Conservation (phyloP, 139 green algal genomes). For the Chloropicon primus region DNA sequence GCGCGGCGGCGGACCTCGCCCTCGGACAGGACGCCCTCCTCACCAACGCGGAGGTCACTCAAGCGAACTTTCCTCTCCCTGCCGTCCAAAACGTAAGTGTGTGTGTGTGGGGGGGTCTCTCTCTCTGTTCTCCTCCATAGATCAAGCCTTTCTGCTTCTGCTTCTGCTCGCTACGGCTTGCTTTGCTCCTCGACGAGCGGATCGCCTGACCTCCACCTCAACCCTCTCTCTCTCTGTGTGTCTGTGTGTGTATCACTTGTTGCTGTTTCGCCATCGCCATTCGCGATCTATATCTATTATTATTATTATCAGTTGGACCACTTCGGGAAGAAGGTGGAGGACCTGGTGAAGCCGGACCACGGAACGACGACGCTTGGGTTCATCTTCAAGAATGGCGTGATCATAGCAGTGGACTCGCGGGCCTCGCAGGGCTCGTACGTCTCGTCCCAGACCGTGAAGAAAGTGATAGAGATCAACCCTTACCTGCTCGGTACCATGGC, state of each 20-base stretch:
- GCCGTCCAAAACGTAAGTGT: not conserved
- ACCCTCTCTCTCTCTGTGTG: no score
- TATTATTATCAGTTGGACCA: constrained; percentile 81
- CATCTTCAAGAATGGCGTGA: constrained; percentile 89
- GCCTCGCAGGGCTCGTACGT: constrained; percentile 96
- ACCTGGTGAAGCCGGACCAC: constrained; percentile 92
- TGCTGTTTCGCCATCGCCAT: no score
- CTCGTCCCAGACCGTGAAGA: constrained; percentile 93
- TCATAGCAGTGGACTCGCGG: constrained; percentile 95
- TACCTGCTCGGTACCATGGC: constrained; percentile 98
- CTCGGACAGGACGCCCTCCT: not conserved
- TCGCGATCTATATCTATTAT: no score
- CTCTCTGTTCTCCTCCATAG: no score
- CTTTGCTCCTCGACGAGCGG: no score
- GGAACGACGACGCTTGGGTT: constrained; percentile 97
- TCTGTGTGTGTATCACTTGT: no score
- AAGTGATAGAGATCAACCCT: constrained; percentile 99
- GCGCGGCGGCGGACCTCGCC: not conserved
- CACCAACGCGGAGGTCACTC: no score
- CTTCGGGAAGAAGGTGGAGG: constrained; percentile 84
- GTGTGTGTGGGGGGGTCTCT: no score
- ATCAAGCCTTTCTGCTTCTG: no score
- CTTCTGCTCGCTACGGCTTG: no score
- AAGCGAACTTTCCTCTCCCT: not conserved
- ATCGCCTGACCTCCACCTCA: no score